Evolutionary conservation across 2,329 filamentous ascomycete genomes (phyloP).

Genomic region (Diplodia mutila): DNA sequence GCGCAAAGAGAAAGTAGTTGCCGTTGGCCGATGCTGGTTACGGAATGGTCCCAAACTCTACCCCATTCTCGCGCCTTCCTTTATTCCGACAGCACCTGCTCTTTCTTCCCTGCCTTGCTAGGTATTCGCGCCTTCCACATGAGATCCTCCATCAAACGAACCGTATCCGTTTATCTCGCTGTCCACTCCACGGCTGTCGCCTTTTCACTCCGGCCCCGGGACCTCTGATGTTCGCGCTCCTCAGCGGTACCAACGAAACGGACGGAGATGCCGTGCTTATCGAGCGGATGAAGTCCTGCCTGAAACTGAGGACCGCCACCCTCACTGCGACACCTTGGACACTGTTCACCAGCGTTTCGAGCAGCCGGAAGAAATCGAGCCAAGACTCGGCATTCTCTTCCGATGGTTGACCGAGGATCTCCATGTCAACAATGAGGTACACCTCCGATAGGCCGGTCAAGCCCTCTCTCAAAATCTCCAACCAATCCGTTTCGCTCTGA

Average conservation of each 20-base stretch:
- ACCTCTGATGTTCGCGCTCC: neutral
- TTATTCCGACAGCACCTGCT: neutral
- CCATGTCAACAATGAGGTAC: constrained; percentile 12
- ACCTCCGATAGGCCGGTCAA: constrained; percentile 4
- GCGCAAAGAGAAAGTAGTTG: neutral
- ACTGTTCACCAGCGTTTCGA: neutral
- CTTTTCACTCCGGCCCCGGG: neutral
- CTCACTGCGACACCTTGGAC: neutral
- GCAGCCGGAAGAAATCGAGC: neutral
- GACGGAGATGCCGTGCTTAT: neutral
- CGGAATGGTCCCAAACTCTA: neutral
- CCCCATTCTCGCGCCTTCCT: neutral
- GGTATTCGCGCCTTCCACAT: neutral
- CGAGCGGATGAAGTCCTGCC: neutral
- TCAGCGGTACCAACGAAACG: neutral
- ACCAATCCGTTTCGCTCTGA: neutral
- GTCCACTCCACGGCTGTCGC: neutral
- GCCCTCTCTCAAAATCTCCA: neutral
- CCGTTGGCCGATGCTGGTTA: neutral
- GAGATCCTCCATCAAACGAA: neutral
- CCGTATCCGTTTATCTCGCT: neutral
- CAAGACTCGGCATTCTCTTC: neutral
- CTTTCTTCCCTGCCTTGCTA: no score
- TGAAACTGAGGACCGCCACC: constrained; percentile 5
- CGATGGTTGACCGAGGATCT: neutral